These are phyloP conservation scores for Bonia amplexicaulis DNA, from an alignment of 176 grass and related monocot species.

Conservation along the genomic window DNA sequence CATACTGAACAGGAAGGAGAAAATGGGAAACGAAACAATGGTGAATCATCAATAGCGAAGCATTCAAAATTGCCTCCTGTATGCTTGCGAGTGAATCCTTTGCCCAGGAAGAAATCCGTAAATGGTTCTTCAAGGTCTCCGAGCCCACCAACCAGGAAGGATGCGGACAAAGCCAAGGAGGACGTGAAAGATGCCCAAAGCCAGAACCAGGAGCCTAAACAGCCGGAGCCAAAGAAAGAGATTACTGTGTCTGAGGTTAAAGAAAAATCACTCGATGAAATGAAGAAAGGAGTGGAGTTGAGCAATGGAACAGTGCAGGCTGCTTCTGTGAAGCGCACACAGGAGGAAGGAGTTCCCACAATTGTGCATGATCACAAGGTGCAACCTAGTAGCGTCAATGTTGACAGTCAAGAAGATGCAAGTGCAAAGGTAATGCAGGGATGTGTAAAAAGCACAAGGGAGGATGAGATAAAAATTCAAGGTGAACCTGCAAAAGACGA, in stretches of 20 bases:
- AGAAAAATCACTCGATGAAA: slow-evolving; percentile 13
- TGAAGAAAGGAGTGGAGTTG: neutral
- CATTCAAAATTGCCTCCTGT: slow-evolving; percentile 71
- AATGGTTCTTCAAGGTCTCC: slow-evolving; percentile 55
- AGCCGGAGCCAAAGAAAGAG: slow-evolving; percentile 17
- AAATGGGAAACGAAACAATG: slow-evolving; percentile 18
- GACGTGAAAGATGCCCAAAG: slow-evolving; percentile 7
- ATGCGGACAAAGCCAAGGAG: neutral
- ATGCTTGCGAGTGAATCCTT: slow-evolving; percentile 70
- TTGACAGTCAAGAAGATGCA: neutral
- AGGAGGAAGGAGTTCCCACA: slow-evolving; percentile 9
- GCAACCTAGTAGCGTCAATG: neutral
- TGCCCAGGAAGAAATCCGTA: slow-evolving; percentile 55
- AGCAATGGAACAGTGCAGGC: slow-evolving; percentile 6
- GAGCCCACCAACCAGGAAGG: slow-evolving; percentile 17
- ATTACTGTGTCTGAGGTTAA: slow-evolving; percentile 15
- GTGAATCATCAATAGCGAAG: slow-evolving; percentile 23
- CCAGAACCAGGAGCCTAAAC: slow-evolving; percentile 20
- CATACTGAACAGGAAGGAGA: slow-evolving; percentile 28
- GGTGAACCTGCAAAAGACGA: slow-evolving; percentile 11
- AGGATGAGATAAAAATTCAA: neutral
- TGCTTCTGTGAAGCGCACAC: slow-evolving; percentile 6
- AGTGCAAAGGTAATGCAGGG: slow-evolving; percentile 8
- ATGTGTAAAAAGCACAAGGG: slow-evolving; percentile 8
- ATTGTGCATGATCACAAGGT: slow-evolving; percentile 1